Evolutionary conservation across 306 rosid species (phyloP), one percentile per base, ranked within the genome.

Genomic region (Casuarina cunninghamiana): DNA sequence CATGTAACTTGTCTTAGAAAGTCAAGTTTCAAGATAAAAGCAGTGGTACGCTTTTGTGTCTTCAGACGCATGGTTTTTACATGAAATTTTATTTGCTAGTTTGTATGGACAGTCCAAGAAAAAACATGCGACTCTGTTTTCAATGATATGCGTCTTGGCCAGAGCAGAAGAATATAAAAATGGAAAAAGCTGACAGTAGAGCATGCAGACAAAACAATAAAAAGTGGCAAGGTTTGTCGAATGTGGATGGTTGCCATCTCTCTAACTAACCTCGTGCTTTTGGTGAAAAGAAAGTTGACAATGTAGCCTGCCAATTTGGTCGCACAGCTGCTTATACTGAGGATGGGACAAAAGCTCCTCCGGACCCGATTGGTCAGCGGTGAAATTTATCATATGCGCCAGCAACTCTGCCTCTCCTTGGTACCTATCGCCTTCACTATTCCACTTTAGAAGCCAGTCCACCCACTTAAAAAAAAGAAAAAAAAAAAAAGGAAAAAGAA

Each of bases 391-490:
- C 79, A 81, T 89, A 57, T 85, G 79, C 70, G 84, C 96, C 73
- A 93, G 77, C 45, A 96, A 85, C 81, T 90, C 90, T 50, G 91
- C 99, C 73, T 88, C 83, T 75, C 79, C 96, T 78, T 81, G 74
- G 51, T 86, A 73, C 76, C 44, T 79, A 82, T 87, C 92, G 35
- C 90, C 97, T 80, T 82, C 90, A 5, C 72, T 81, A 75, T 84
- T 71, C 97, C 99, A 93, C 77, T 83, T 87, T 49, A 86, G 66
- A 49, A 96, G 80, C 98, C 97, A 96, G 70, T 90, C 86, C 75
- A 79, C 79, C 99, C 98, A 96, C 97, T 96, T 53, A 72, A 42
- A 72, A 69, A 63, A 5, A 26, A n/a, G n/a, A 26, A 26, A 26
- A 26, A 26, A 26, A 26, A 26, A 26, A 26, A 26, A n/a, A n/a